Base-by-base conservation (phyloP, 768 basidiomycete genomes). In the Pleurotus pulmonarius region DNA sequence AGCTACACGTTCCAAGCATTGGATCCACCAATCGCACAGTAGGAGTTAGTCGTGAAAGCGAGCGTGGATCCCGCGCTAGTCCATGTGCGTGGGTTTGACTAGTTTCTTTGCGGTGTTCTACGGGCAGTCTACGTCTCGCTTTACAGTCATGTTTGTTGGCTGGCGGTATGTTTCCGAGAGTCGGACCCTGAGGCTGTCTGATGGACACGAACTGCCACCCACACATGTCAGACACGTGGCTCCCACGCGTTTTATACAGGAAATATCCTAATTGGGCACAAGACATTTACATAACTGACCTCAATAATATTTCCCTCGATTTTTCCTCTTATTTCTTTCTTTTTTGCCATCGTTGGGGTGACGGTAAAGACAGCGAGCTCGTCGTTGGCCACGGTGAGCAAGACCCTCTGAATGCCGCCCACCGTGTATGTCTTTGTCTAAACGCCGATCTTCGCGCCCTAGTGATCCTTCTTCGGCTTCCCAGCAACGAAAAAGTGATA, bases 351-450 rank as follows among this genome's bases (percentile, higher is more conserved):
- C 38, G 45, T 58, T 24, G 59, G 58, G 56, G 55, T 56, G 20
- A 57, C 46, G 46, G 54, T 40, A 29, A 41, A 39, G 5, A 11
- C 26, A 25, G n/a, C 39, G 39, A 53, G 37, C 51, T 53, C 18
- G 39, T 25, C 39, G 39, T 53, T 39, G 37, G 51, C 41, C 18
- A 34, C 45, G 55, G 12, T 46, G 54, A 41, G 40, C 58, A 38
- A 56, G 38, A 51, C 20, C 15, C 20, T 3, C 39, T 29, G 16
- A 8, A 9, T 34, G 34, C 43, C 4, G 38, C 26, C 34, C 24
- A 26, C 25, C 52, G 55, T 56, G 52, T 39, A 67, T 67, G 63
- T 59, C 58, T 49, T 62, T 61, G 63, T 61, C 60, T 51, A 65
- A 63, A 41, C 61, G 51, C 46, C 63, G 51, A 25, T 57, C 58